Evolutionary conservation across 2,329 filamentous ascomycete species (phyloP).

Genomic region (Phyllosticta paracitricarpa): DNA sequence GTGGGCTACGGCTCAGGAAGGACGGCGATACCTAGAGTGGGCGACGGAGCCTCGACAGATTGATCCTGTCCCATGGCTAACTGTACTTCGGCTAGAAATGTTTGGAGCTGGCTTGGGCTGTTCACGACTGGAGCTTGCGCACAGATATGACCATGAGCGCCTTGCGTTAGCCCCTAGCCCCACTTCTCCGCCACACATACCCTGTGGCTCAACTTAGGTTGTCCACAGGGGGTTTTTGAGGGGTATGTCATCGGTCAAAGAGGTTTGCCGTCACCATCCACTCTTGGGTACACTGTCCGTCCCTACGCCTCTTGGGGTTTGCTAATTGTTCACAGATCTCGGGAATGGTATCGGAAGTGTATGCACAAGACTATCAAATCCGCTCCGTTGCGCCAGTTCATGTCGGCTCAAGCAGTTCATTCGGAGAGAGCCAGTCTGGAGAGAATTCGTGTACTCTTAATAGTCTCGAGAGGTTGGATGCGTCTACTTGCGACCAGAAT

Average conservation of each 20-base stretch:
- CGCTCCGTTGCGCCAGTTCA: too few species aligned
- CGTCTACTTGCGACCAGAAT: too few species aligned
- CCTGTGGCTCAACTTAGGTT: neutral
- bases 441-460: too few species aligned
- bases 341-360: too few species aligned
- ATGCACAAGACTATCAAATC: too few species aligned
- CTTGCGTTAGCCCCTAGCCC: neutral
- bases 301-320: too few species aligned
- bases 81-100: neutral
- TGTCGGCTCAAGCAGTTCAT: too few species aligned
- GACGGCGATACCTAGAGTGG: constrained; percentile 8
- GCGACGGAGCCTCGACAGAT: constrained; percentile 10
- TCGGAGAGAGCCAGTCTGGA: too few species aligned
- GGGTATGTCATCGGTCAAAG: neutral
- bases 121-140: neutral
- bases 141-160: neutral
- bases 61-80: constrained; percentile 11
- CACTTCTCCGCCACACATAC: neutral
- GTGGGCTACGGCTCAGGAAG: neutral
- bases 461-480: too few species aligned
- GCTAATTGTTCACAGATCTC: too few species aligned
- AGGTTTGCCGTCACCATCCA: too few species aligned
- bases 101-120: neutral
- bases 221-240: neutral
- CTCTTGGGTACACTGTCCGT: too few species aligned